Evolutionary conservation across 768 basidiomycete species (phyloP), one percentile per base, ranked within the genome.

Genomic region (Psilocybe sp.): DNA sequence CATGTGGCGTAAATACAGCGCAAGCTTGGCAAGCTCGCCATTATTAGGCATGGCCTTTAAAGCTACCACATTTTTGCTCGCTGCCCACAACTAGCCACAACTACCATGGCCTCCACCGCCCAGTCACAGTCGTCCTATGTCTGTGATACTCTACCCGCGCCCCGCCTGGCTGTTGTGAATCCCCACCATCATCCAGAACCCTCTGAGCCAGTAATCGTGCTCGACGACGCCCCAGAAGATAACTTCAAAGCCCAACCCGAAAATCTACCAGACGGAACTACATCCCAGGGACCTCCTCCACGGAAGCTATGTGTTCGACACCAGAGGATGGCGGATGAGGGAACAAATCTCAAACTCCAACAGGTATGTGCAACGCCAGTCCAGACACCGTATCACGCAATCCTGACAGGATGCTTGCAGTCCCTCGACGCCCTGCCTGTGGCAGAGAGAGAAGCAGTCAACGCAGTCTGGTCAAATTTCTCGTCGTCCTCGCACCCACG

Each of bases 291-390:
- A n/a, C 63, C 67, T 1, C 67, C 77, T 2, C 76, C 79, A 12
- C 73, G 90, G 41, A 96, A 92, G 70, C 78, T 97, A 14, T 98
- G 95, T 64, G 85, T 94, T 5, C 72, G 95, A 31, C 96, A 98
- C 69, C 91, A 95, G 71, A 80, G 95, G 41, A 98, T 96, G 85
- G 96, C 96, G 5, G 93, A 98, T 72, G 85, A 96, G 69, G 92
- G 92, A 12, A 94, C 89, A 18, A 97, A 90, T 66, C 72, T 91
- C 52, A 93, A 87, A 72, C 77, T 98, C 6, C 96, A 98, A 67
- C 84, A 87, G 75, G 95, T 92, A 53, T 60, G 82, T 69, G 28
- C 18, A 18, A 50, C 51, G 37, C 12, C 20, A 43, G 37, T 37
- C 19, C 39, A 47, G 14, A 15, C 13, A n/a, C 4, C 15, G 23